Conservation (phyloP, 2,329 filamentous ascomycete species). For the Colletotrichum lini region DNA sequence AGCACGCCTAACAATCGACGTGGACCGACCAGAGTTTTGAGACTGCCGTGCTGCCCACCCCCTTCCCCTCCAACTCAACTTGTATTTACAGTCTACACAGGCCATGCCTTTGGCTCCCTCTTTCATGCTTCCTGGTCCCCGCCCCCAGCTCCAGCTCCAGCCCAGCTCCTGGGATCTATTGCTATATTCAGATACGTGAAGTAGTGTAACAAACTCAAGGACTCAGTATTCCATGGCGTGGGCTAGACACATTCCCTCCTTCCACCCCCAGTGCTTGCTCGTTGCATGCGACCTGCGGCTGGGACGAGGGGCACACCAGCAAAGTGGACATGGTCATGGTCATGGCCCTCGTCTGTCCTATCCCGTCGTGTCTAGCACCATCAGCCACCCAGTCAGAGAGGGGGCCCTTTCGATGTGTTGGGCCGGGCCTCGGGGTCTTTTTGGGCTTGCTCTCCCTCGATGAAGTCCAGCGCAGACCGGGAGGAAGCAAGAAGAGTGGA, state of each 20-base stretch:
- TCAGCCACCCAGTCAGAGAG: conserved; percentile 37
- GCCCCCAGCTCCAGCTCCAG: conserved; percentile 5
- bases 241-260: neutral
- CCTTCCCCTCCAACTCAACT: neutral
- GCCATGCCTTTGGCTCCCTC: neutral
- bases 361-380: conserved; percentile 30
- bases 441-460: conserved; percentile 21
- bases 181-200: conserved; percentile 40
- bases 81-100: too few species aligned
- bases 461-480: conserved; percentile 24
- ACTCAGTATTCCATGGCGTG: conserved; percentile 1
- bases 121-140: neutral
- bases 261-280: conserved; percentile 23
- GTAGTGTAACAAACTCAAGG: conserved; percentile 22
- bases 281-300: conserved; percentile 26
- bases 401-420: neutral
- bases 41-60: conserved; percentile 1
- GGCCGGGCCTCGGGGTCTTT: conserved; percentile 1
- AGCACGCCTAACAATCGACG: neutral
- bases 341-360: conserved; percentile 24
- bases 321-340: conserved; percentile 33
- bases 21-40: conserved; percentile 14
- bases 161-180: conserved; percentile 15
- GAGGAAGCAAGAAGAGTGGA: conserved; percentile 34
- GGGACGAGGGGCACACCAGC: conserved; percentile 38